phyloP scores from a whole-genome alignment of 2,329 filamentous ascomycete species.

The Ophiognomonia clavigignenti-juglandacearum region DNA sequence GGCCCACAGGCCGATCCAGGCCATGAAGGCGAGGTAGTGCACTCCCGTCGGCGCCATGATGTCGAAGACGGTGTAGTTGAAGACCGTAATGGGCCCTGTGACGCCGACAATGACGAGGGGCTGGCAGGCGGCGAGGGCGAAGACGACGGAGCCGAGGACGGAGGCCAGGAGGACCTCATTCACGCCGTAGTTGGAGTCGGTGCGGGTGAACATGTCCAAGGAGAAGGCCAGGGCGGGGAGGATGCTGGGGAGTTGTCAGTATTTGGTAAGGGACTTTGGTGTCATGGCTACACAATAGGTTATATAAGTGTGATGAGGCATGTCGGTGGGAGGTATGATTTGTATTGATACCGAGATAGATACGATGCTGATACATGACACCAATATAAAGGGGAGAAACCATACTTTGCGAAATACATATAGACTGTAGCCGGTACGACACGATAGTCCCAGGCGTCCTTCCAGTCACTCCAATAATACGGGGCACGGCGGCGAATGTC shows the following conservation, averaged over 20 bases:
- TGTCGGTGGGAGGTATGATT: too few species aligned
- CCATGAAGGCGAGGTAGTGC: slow-evolving; percentile 86
- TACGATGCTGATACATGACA: not conserved
- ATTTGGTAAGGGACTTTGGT: too few species aligned
- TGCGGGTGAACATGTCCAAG: slow-evolving; percentile 90
- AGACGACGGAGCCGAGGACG: slow-evolving; percentile 77
- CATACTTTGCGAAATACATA: slow-evolving; percentile 92
- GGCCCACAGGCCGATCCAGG: slow-evolving; percentile 87
- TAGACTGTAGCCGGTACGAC: slow-evolving; percentile 83
- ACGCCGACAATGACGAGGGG: slow-evolving; percentile 89
- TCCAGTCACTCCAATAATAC: slow-evolving; percentile 79
- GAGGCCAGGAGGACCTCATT: slow-evolving; percentile 88
- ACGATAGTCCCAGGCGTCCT: slow-evolving; percentile 84
- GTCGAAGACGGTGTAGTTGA: slow-evolving; percentile 91
- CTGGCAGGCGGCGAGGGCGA: slow-evolving; percentile 73
- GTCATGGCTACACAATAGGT: too few species aligned
- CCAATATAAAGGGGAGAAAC: not conserved
- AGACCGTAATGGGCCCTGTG: slow-evolving; percentile 86
- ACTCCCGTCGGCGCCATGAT: slow-evolving; percentile 74
- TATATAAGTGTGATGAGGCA: too few species aligned
- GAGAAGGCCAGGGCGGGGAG: slow-evolving; percentile 84
- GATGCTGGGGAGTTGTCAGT: slow-evolving; percentile 51
- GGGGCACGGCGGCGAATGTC: slow-evolving; percentile 71
- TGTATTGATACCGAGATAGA: not conserved
- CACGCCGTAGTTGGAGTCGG: slow-evolving; percentile 77